Conservation (phyloP, 768 basidiomycete species). For the Neoboletus brunneissimus region DNA sequence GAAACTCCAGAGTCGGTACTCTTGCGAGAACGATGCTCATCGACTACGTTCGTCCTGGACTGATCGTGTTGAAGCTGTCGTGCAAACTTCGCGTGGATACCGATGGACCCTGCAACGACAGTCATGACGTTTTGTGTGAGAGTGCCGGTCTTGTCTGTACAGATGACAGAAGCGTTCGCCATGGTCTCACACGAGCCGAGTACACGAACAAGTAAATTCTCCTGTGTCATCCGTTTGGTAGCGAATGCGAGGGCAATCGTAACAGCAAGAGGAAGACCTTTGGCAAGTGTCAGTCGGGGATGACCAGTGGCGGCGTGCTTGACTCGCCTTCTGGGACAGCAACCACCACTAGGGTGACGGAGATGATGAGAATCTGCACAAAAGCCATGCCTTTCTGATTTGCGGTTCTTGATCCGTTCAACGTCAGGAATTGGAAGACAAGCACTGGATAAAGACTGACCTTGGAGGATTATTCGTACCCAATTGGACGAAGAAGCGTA, state of each 20-base stretch:
- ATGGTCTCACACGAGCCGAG: conserved; percentile 98
- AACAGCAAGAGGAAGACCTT: conserved; percentile 91
- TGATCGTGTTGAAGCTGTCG: conserved; percentile 69
- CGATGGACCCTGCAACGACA: conserved; percentile 93
- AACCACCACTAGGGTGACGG: conserved; percentile 88
- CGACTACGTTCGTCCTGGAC: conserved; percentile 67
- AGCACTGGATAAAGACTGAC: conserved; percentile 30
- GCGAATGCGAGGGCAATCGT: conserved; percentile 96
- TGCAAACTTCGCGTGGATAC: conserved; percentile 94
- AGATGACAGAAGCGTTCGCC: conserved; percentile 95
- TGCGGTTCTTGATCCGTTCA: conserved; percentile 46
- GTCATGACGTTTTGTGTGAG: conserved; percentile 95
- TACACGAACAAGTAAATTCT: conserved; percentile 93
- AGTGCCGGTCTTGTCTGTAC: conserved; percentile 96
- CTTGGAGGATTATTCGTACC: conserved; percentile 56
- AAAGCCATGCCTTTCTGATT: conserved; percentile 87
- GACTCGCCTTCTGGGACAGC: conserved; percentile 76
- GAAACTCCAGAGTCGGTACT: conserved; percentile 30
- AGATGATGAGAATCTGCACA: conserved; percentile 89
- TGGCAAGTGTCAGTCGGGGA: neutral
- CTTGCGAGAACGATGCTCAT: conserved; percentile 36
- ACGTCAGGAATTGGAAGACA: conserved; percentile 7
- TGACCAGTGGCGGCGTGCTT: neutral
- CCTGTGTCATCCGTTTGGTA: conserved; percentile 96
- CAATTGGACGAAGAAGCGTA: conserved; percentile 91